Conservation (phyloP, 2,329 filamentous ascomycete genomes). For the Didymosphaeria variabile region DNA sequence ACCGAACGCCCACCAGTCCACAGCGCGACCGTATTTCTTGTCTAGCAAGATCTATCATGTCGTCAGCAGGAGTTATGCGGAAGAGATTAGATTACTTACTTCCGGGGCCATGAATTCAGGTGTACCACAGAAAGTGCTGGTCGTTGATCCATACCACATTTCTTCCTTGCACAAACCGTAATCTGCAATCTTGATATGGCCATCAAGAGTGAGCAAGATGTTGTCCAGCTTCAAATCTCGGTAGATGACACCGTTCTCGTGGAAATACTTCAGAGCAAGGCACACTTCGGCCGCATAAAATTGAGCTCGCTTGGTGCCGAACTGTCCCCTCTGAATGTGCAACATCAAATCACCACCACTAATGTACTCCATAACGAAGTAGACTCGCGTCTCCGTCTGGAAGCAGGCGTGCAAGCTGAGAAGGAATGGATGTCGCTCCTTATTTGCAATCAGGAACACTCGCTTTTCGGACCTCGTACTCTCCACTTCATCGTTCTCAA, state of each 20-base stretch:
- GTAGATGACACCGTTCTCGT: conserved; percentile 99
- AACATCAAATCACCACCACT: conserved; percentile 98
- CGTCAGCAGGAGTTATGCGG: conserved; percentile 41
- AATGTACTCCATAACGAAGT: conserved; percentile 99
- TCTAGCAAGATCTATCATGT: conserved; percentile 82
- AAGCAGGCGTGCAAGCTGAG: conserved; percentile 97
- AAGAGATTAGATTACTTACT: conserved; percentile 58
- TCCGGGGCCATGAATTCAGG: conserved; percentile 99
- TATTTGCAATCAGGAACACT: conserved; percentile 96
- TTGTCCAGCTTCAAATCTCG: conserved; percentile 83
- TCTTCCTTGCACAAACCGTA: conserved; percentile 99
- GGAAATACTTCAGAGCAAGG: conserved; percentile 97
- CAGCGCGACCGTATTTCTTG: conserved; percentile 96
- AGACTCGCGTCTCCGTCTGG: conserved; percentile 97
- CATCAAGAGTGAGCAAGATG: conserved; percentile 92
- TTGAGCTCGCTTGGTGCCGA: conserved; percentile 95
- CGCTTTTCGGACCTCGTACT: conserved; percentile 97
- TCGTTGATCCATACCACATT: conserved; percentile 98
- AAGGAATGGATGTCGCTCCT: conserved; percentile 94
- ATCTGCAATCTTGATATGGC: conserved; percentile 98
- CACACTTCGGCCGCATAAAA: conserved; percentile 99
- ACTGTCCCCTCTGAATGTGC: conserved; percentile 96
- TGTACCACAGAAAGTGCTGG: conserved; percentile 98
- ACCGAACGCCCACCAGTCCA: conserved; percentile 99
- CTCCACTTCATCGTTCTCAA: conserved; percentile 98